Evolutionary conservation across 345 rosid genomes (phyloP), one percentile per base, ranked within the genome.

Genomic region (Jatropha curcas): DNA sequence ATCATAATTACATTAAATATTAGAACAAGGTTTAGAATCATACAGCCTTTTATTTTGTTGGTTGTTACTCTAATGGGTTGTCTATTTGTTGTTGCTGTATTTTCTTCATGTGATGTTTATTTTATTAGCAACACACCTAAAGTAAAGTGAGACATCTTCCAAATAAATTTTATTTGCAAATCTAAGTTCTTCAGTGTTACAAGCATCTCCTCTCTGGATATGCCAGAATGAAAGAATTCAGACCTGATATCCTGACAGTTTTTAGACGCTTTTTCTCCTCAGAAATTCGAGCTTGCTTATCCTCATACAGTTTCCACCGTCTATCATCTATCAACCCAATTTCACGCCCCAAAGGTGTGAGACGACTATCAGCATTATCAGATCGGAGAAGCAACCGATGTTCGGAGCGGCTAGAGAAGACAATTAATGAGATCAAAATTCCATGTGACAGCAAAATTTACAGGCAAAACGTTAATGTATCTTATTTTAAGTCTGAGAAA

Each of bases 341-440:
- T 77, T 90, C 97, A 70, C 81, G 86, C 25, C 95, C 98, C 81
- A 94, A 71, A 76, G 98, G 97, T 22, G 98, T 94, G 74, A 94
- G 97, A 74, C 98, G 95, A 74, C 98, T 90, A 83, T 94, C 98
- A 5, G 98, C 97, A 81, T 94, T 94, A 82, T 94, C 98, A 65
- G 86, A 90, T 68, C 98, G 88, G 62, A 94, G 97, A 82, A 94
- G 97, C 67, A 94, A 84, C 57, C 98, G 84, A 73, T 94, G 91
- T 79, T 94, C 98, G 68, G 98, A 94, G 78, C 97, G 98, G 82
- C 98, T 94, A 80, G 41, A 51, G 74, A 65, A 70, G 62, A 67
- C 53, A 37, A 67, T 14, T 35, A 48, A 35, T 53, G 59, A 3
- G 7, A 41, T 56, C 48, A 66, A 64, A 35, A 55, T 41, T 37